Evolutionary conservation across 1,284 basidiomycete genomes (phyloP), one percentile per base, ranked within the genome.

Genomic region (Austroboletus niveus): DNA sequence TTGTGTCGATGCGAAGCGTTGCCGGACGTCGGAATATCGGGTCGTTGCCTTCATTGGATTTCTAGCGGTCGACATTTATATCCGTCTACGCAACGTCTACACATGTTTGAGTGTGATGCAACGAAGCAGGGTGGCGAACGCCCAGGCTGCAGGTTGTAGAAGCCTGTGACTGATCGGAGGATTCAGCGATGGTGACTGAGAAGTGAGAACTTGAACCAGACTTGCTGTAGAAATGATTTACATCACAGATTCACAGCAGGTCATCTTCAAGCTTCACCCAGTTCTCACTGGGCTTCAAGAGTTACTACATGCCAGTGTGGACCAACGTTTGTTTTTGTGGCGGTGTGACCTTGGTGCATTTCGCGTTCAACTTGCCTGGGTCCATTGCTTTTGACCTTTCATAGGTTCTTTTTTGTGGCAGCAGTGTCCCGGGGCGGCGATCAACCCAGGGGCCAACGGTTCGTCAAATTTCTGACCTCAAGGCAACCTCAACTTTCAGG

Each of bases 21-120:
- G 32, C 30, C 17, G 8, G 56, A 34, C 4, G 39, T 29, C 40
- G 24, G 17, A 35, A 36, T 40, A n/a, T 29, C 35, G 45, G 20
- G 42, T 11, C 7, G 45, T 36, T 43, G 2, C 39, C 17, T 39
- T 10, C 27, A 32, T 38, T 31, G 30, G 5, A 34, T 22, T 39
- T 11, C 41, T 47, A 6, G 34, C 2, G 20, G 9, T 44, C 34
- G 27, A 42, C 8, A 20, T 62, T 17, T 62, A 58, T 62, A 60
- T 44, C 45, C 32, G 30, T 40, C 1, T 34, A 35, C 31, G 29
- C 22, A 24, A 24, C 22, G 22, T 24, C 22, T 24, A 24, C 22
- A 2, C 36, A 15, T 51, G 46, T 49, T 52, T 11, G 20, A 45
- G 7, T 17, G 20, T 24, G 35, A 38, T 22, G 27, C 32, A 20